Conservation (phyloP, 73 alveolate genomes). For the Breviolum minutum region DNA sequence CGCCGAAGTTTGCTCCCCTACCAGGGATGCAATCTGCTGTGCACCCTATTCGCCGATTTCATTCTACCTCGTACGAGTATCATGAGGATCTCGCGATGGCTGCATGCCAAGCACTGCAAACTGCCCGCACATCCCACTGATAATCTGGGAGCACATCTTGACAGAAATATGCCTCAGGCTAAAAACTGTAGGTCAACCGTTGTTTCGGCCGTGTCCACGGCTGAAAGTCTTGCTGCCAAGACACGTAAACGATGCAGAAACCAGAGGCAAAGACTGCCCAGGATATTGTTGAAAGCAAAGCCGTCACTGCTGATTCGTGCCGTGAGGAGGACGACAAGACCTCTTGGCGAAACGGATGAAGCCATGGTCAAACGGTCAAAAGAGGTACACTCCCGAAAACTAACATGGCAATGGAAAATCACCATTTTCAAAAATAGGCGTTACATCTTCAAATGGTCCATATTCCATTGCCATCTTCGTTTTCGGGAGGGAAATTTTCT, state of each 20-base stretch:
- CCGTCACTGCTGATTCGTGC: constrained; percentile 52
- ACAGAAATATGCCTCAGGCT: background rate
- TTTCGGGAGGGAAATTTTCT: too few relatives aligned
- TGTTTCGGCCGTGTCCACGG: background rate
- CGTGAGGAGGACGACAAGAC: constrained; percentile 31
- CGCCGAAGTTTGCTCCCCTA: too few relatives aligned
- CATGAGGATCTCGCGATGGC: constrained; percentile 1
- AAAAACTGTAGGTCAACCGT: background rate
- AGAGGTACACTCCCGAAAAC: too few relatives aligned
- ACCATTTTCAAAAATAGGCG: too few relatives aligned
- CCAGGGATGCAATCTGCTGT: too few relatives aligned
- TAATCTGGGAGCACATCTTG: constrained; percentile 64
- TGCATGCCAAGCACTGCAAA: constrained; percentile 17
- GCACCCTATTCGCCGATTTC: background rate
- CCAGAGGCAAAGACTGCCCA: background rate
- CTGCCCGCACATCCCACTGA: constrained; percentile 38
- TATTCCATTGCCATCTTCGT: too few relatives aligned
- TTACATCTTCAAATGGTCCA: too few relatives aligned
- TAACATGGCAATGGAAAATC: too few relatives aligned
- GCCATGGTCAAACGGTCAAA: too few relatives aligned
- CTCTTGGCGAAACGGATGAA: background rate
- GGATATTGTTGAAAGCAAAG: background rate
- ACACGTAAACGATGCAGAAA: background rate
- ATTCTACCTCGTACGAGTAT: background rate
- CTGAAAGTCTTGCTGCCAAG: background rate